Conservation (phyloP, 2,329 filamentous ascomycete genomes). For the Nothomitra cinnamomea region DNA sequence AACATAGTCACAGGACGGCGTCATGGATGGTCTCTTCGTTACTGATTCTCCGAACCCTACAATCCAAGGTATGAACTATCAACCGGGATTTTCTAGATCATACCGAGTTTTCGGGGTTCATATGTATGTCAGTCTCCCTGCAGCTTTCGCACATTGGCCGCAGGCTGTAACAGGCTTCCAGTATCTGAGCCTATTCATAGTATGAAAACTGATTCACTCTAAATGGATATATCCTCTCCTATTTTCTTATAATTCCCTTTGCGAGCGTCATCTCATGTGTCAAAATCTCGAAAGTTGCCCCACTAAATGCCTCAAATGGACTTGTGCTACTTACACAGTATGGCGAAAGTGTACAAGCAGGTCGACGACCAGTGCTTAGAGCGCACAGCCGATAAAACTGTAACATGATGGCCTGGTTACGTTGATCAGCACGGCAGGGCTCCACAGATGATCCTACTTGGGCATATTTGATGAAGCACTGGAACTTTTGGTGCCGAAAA, state of each 20-base stretch:
- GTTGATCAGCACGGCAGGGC: too few species aligned
- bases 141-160: not conserved
- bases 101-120: not conserved
- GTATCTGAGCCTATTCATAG: conserved; percentile 1
- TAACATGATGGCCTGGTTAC: too few species aligned
- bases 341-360: too few species aligned
- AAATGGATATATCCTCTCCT: not conserved
- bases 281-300: not conserved
- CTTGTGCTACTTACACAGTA: too few species aligned
- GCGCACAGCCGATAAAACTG: too few species aligned
- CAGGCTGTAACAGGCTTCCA: not conserved
- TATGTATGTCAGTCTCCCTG: not conserved
- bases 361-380: too few species aligned
- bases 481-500: too few species aligned
- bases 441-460: too few species aligned
- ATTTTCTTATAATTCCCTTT: not conserved
- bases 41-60: not conserved
- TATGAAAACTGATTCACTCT: not conserved
- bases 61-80: not conserved
- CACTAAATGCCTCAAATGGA: not conserved
- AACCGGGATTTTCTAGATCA: not conserved
- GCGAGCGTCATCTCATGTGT: not conserved
- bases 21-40: not conserved
- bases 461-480: too few species aligned
- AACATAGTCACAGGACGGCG: not conserved